A percentile compares a stretch with the other conserved stretches of the same genome.
Evolutionary conservation across 2,329 filamentous ascomycete genomes (phyloP).

Genomic region (Aspergillus sp.): DNA sequence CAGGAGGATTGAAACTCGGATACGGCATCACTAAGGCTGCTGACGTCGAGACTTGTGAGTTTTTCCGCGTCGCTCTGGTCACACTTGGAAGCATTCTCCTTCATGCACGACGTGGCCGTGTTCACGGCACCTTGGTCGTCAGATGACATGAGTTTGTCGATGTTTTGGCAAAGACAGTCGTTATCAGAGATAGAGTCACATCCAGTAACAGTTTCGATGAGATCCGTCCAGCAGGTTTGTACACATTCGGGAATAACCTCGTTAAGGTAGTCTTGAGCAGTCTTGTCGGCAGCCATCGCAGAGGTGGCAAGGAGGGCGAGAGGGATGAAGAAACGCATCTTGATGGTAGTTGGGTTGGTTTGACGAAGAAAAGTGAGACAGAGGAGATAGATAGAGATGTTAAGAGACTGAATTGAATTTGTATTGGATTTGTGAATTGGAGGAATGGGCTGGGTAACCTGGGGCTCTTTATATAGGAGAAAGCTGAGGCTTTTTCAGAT

Average conservation of each 20-base stretch:
- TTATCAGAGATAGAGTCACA: background rate
- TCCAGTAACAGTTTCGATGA: background rate
- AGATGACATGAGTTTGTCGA: too few species aligned
- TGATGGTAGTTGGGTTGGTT: background rate
- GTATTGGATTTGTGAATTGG: background rate
- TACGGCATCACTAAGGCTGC: background rate
- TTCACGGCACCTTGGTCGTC: background rate
- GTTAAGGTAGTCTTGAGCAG: background rate
- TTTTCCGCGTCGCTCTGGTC: too few species aligned
- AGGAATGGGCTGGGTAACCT: background rate
- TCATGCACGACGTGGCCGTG: too few species aligned
- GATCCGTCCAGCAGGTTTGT: background rate
- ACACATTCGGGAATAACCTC: background rate
- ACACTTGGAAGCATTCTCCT: too few species aligned
- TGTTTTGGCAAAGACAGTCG: background rate
- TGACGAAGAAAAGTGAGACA: background rate
- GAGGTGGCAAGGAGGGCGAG: conserved; percentile 1
- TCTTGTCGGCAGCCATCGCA: background rate
- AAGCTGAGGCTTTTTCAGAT: background rate
- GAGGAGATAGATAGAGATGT: too few species aligned
- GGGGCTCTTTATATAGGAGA: background rate
- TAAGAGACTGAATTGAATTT: background rate
- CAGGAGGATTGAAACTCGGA: background rate
- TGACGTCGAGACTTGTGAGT: too few species aligned
- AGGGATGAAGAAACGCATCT: conserved; percentile 11